Conservation (phyloP, 768 basidiomycete species). For the Mycena chlorophos region DNA sequence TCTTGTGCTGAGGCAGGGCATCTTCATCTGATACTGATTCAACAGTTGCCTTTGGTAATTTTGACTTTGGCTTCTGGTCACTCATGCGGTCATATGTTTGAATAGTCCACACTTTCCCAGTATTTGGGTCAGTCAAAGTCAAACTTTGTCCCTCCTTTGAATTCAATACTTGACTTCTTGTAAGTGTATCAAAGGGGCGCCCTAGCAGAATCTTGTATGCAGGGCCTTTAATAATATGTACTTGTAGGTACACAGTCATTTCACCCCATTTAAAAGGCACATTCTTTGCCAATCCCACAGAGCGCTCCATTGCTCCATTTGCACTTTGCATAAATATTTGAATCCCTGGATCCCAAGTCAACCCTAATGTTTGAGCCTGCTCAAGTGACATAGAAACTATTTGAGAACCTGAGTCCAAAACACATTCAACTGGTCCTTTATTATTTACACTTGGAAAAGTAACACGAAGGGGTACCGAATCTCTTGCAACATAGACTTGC, state of each 20-base stretch:
- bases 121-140: slow-evolving; percentile 27
- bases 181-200: slow-evolving; percentile 29
- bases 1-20: slow-evolving; percentile 18
- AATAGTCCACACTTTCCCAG: background rate
- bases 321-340: slow-evolving; percentile 28
- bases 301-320: slow-evolving; percentile 23
- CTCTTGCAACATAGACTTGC: background rate
- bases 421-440: slow-evolving; percentile 14
- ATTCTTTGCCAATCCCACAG: slow-evolving; percentile 27
- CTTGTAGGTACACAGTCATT: slow-evolving; percentile 27
- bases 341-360: slow-evolving; percentile 21
- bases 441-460: slow-evolving; percentile 10
- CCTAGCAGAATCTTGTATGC: slow-evolving; percentile 30
- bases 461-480: background rate
- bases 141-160: slow-evolving; percentile 22
- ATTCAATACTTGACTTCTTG: slow-evolving; percentile 20
- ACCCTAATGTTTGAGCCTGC: slow-evolving; percentile 8
- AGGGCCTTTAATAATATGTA: slow-evolving; percentile 25
- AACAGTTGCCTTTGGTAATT: slow-evolving; percentile 14
- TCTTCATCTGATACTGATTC: slow-evolving; percentile 18
- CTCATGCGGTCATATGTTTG: background rate
- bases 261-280: slow-evolving; percentile 25
- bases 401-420: slow-evolving; percentile 29
- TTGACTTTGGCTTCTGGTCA: background rate
- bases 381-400: slow-evolving; percentile 25